Evolutionary conservation across 345 rosid genomes (phyloP).

Genomic region (Psidium friedrichsthalianum): DNA sequence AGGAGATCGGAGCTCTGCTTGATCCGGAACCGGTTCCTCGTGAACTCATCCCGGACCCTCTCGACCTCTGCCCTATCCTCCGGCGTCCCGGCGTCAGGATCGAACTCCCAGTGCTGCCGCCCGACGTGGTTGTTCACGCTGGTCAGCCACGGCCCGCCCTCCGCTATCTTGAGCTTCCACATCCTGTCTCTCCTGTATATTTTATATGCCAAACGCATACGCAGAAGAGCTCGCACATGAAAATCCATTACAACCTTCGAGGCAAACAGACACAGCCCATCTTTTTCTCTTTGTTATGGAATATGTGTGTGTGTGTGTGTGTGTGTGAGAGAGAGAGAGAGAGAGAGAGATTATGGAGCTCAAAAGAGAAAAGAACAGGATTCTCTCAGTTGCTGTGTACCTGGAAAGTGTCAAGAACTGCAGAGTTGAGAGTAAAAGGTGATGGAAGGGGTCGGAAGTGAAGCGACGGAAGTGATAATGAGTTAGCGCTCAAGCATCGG

Average conservation of each 20-base stretch:
- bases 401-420: background rate
- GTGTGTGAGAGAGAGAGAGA: background rate
- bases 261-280: background rate
- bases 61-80: conserved; percentile 23
- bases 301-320: too few species aligned
- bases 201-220: background rate
- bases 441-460: background rate
- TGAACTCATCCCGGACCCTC: conserved; percentile 9
- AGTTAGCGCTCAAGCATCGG: background rate
- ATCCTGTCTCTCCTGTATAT: background rate
- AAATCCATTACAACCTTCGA: background rate
- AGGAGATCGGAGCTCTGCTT: conserved; percentile 32
- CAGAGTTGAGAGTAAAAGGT: background rate
- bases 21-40: conserved; percentile 11
- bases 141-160: conserved; percentile 21
- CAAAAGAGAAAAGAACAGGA: background rate
- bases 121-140: conserved; percentile 22
- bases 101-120: conserved; percentile 44
- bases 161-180: conserved; percentile 44
- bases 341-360: background rate
- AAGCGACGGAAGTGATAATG: background rate
- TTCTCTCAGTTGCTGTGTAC: background rate
- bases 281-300: background rate
- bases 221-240: background rate
- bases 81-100: conserved; percentile 17